These are phyloP conservation scores for Pleurostoma richardsiae DNA, from an alignment of 2,329 filamentous ascomycete species.

Conservation along the genomic window DNA sequence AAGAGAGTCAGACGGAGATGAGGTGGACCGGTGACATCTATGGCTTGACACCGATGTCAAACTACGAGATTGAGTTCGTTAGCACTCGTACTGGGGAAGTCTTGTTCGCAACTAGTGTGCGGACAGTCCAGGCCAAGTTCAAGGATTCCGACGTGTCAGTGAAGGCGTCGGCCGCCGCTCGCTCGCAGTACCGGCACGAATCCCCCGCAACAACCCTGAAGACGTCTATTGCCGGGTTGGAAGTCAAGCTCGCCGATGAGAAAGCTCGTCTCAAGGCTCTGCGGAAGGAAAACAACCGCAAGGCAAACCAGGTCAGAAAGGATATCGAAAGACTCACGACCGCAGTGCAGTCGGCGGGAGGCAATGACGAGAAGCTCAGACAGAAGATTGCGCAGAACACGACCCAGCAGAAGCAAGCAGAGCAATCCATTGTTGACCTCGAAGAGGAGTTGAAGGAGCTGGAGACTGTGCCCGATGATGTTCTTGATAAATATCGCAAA, in stretches of 20 bases:
- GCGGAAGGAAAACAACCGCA: slow-evolving; percentile 70
- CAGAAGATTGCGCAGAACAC: slow-evolving; percentile 73
- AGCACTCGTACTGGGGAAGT: slow-evolving; percentile 60
- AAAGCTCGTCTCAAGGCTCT: slow-evolving; percentile 63
- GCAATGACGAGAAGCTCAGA: slow-evolving; percentile 69
- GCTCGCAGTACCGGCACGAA: slow-evolving; percentile 60
- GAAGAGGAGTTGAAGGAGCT: slow-evolving; percentile 61
- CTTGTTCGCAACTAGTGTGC: slow-evolving; percentile 67
- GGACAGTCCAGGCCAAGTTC: slow-evolving; percentile 52
- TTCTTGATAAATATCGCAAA: slow-evolving; percentile 51
- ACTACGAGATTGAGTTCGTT: slow-evolving; percentile 75
- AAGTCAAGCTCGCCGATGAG: slow-evolving; percentile 65
- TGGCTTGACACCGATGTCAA: slow-evolving; percentile 64
- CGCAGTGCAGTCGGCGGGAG: slow-evolving; percentile 63
- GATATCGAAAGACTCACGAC: slow-evolving; percentile 67
- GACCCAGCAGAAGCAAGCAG: slow-evolving; percentile 63
- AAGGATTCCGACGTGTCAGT: slow-evolving; percentile 29
- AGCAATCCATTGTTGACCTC: slow-evolving; percentile 23
- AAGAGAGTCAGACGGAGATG: slow-evolving; percentile 32
- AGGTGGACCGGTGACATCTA: slow-evolving; percentile 70
- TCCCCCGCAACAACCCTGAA: slow-evolving; percentile 73
- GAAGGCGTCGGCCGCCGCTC: slow-evolving; percentile 40
- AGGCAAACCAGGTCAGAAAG: slow-evolving; percentile 61
- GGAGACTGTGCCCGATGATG: slow-evolving; percentile 58
- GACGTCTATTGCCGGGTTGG: slow-evolving; percentile 69